Percentiles rank a stretch among this genome's conserved stretches.
Conservation (phyloP, 306 rosid genomes). For the Vicia villosa region DNA sequence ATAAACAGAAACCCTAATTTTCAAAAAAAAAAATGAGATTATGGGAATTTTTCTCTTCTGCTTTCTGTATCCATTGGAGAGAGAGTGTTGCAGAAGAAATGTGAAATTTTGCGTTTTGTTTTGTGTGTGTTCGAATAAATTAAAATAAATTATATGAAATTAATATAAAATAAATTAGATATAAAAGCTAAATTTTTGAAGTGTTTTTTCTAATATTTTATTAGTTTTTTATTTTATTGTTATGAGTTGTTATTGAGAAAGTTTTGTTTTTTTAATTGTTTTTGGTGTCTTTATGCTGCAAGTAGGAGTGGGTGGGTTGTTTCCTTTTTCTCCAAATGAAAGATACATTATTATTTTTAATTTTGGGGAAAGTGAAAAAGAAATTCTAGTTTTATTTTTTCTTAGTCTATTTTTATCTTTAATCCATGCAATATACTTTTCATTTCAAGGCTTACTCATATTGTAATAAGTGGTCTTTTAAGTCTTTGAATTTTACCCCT, state of each 20-base stretch:
- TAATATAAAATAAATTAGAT: too few species aligned
- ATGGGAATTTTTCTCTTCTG: not conserved
- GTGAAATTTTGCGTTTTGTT: not conserved
- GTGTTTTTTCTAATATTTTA: too few species aligned
- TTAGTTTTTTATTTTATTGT: not conserved
- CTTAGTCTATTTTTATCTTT: too few species aligned
- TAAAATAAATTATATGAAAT: too few species aligned
- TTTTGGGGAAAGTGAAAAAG: not conserved
- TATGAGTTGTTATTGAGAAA: not conserved
- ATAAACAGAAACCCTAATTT: constrained; percentile 43
- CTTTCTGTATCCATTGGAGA: constrained; percentile 12
- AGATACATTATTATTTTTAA: not conserved
- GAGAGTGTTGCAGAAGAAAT: not conserved
- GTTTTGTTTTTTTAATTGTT: not conserved
- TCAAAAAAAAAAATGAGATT: constrained; percentile 38
- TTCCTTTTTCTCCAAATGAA: not conserved
- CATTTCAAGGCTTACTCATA: too few species aligned
- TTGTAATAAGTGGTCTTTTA: too few species aligned
- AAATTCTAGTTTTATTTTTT: not conserved
- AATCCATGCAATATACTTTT: too few species aligned
- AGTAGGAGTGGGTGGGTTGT: not conserved
- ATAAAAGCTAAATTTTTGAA: too few species aligned
- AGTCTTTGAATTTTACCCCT: too few species aligned
- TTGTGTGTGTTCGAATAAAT: not conserved
- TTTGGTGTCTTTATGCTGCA: not conserved